Evolutionary conservation across 768 basidiomycete genomes (phyloP).

Genomic region (Rhodotorula kratochvilovae): DNA sequence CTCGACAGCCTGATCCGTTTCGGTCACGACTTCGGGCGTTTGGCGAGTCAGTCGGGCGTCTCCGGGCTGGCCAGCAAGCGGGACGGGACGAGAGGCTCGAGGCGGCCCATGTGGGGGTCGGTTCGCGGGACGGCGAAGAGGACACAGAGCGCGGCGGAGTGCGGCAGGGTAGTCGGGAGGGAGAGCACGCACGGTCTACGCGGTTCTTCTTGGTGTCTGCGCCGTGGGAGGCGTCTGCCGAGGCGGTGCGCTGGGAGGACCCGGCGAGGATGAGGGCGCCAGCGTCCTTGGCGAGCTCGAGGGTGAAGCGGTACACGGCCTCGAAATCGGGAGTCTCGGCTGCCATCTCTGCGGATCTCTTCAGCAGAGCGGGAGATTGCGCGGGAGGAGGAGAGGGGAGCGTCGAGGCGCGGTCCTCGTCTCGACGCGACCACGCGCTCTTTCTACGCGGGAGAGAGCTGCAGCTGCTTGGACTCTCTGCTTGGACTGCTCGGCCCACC

Average conservation of each 20-base stretch:
- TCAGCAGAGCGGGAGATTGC: too few species aligned
- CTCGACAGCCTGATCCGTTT: slow-evolving; percentile 88
- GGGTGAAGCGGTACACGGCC: slow-evolving; percentile 64
- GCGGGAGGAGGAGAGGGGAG: not conserved
- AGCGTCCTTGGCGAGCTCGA: slow-evolving; percentile 66
- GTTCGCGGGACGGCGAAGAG: not conserved
- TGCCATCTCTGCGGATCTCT: not conserved
- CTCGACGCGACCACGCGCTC: too few species aligned
- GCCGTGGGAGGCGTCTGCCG: slow-evolving; percentile 51
- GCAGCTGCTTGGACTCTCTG: too few species aligned
- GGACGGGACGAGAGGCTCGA: too few species aligned
- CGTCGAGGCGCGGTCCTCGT: not conserved
- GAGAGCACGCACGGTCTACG: slow-evolving; percentile 56
- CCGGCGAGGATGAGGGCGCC: slow-evolving; percentile 65
- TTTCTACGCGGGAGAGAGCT: not conserved
- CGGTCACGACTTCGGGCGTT: slow-evolving; percentile 72
- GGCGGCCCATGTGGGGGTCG: not conserved
- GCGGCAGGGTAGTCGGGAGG: not conserved
- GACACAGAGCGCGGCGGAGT: too few species aligned
- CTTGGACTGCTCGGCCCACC: too few species aligned
- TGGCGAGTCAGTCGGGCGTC: not conserved
- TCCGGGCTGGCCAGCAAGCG: too few species aligned
- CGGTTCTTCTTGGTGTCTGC: slow-evolving; percentile 86
- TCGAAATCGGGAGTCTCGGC: slow-evolving; percentile 52
- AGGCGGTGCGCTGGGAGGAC: slow-evolving; percentile 44